Evolutionary conservation across 2,329 filamentous ascomycete genomes (phyloP), one percentile per base, ranked within the genome.

Genomic region (Cytospora piceicola): DNA sequence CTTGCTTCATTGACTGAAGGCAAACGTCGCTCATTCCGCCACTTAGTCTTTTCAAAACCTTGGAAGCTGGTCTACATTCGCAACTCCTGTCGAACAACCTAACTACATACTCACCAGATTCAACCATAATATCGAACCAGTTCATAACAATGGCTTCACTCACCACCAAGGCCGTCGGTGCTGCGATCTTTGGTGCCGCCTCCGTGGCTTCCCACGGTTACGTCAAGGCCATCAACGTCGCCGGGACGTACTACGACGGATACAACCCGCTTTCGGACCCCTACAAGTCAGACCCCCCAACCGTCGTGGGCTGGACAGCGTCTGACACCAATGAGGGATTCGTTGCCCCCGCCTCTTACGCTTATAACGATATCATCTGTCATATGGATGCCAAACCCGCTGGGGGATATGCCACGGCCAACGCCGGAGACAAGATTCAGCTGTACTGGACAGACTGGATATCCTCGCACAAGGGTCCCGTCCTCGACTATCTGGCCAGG

Each of bases 281-380:
- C 29, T 74, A 73, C 65, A 64, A 70, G 65, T 32, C 61, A 2
- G 66, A 70, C 32, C 69, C 69, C n/a, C 74, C 72, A 24, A 68
- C 65, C 1, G 65, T 68, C 20, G 64, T 68, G 15, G 67, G 61
- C 22, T 68, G 67, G 63, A 68, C 68, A 52, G 65, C 65, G n/a
- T 64, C 66, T 27, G 54, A 66, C 42, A 63, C 56, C 4, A 75
- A 74, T 69, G 78, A 77, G 71, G 79, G 80, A 63, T 79, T 79
- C 68, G 79, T 81, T 3, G 77, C 69, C 1, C 72, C 73, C 0
- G 65, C 72, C 65, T 69, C 72, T 57, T 75, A 76, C 59, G 71
- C 72, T 15, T 72, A 70, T 17, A 57, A 70, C 39, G 75, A 77
- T 63, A 78, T 79, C 65, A 75, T 73, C 72, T 79, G 77, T 71